Conservation (phyloP, 345 rosid genomes). For the Gossypium mustelinum region DNA sequence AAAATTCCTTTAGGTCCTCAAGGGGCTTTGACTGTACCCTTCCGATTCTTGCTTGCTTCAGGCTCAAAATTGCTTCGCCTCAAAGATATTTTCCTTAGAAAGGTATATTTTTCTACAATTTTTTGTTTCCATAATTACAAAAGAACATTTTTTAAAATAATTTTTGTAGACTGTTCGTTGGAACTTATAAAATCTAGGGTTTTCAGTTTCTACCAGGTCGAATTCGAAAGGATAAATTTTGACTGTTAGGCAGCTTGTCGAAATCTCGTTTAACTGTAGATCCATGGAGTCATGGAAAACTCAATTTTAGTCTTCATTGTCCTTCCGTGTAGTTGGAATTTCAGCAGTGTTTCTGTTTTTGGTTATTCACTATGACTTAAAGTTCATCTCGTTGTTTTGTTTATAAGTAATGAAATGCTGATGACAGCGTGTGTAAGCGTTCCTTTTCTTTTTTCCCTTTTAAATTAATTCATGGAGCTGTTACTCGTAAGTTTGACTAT, state of each 20-base stretch:
- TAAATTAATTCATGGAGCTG: constrained; percentile 1
- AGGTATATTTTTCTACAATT: constrained; percentile 14
- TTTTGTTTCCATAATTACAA: too few relatives aligned
- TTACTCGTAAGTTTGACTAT: not conserved
- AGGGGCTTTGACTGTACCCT: constrained; percentile 21
- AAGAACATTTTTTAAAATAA: not conserved
- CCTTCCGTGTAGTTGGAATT: constrained; percentile 10
- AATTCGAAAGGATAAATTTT: constrained; percentile 9
- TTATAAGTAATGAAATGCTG: not conserved
- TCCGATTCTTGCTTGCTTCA: constrained; percentile 20
- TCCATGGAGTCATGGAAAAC: constrained; percentile 18
- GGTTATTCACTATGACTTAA: constrained; percentile 19
- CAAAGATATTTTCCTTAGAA: not conserved
- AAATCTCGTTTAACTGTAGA: constrained; percentile 15
- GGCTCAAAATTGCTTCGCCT: constrained; percentile 20
- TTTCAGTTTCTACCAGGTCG: constrained; percentile 18
- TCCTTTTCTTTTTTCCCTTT: not conserved
- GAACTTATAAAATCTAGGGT: constrained; percentile 26
- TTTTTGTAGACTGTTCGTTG: not conserved
- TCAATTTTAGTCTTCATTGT: constrained; percentile 2
- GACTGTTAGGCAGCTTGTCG: constrained; percentile 15
- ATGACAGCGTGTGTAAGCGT: not conserved
- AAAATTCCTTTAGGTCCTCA: constrained; percentile 12
- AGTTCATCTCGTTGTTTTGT: not conserved
- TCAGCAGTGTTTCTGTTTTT: not conserved